Base-by-base conservation (phyloP, 257 asterid species). In the Lycium ferocissimum region DNA sequence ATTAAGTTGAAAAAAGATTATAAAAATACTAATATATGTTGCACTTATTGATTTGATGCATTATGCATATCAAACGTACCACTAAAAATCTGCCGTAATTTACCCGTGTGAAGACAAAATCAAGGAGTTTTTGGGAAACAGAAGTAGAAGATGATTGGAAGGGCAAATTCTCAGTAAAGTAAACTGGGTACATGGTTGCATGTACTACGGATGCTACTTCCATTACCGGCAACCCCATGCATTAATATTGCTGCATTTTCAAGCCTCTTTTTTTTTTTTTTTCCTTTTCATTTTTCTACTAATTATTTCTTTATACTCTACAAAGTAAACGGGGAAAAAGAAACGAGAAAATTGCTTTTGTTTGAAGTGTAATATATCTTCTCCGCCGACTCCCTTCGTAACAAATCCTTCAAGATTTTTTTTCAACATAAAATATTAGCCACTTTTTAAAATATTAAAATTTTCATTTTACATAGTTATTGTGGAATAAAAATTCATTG, bases 201-300 rank as follows among this genome's bases (percentile, higher is more conserved):
- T 81, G 84, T 81, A 81, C 75, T 5, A 51, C 84, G 84, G 84
- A 62, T 81, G 84, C 84, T 59, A 33, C 84, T 63, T 62, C 33
- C 6, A 43, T 43, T 47, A 81, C 84, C 84, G 84, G 84, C 84
- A 81, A 81, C 5, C 84, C 83, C 76, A 81, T 81, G 84, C 84
- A 81, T 40, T 62, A n/a, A n/a, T n/a, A 18, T 58, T 79, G 83
- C 84, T 81, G 26, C 71, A 12, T 59, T 59, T 81, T 45, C 62
- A 81, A 81, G 84, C 76, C 71, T 59, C 37, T 6, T 13, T 35
- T 70, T 15, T 15, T 38, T 40, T 7, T 7, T 11, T 9, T n/a
- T 7, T 17, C 1, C 22, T 20, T 22, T 59, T 80, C n/a, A 58
- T n/a, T 80, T 80, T 61, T 26, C 33, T 26, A 26, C 59, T 81